phyloP scores from a whole-genome alignment of 345 rosid species.

The Zanthoxylum bungeanum region DNA sequence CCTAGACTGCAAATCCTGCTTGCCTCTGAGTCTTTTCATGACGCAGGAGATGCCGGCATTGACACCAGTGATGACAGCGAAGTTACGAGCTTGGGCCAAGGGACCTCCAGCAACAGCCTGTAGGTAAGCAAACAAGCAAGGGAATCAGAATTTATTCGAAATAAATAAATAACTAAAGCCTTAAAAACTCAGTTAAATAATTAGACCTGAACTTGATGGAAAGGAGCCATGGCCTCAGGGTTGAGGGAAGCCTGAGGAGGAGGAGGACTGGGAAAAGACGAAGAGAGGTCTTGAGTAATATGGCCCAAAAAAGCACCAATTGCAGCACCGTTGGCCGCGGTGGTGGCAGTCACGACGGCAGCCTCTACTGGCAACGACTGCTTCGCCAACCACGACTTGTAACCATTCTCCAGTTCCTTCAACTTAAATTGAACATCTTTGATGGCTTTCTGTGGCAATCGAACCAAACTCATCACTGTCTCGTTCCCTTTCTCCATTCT shows the following conservation, averaged over 20 bases:
- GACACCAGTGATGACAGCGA: slow-evolving; percentile 89
- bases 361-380: slow-evolving; percentile 80
- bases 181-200: too few species aligned
- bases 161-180: background rate
- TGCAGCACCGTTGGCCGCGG: slow-evolving; percentile 73
- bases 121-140: background rate
- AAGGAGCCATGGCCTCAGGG: slow-evolving; percentile 81
- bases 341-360: slow-evolving; percentile 70
- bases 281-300: slow-evolving; percentile 54
- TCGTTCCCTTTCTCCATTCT: slow-evolving; percentile 53
- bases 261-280: slow-evolving; percentile 38
- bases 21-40: slow-evolving; percentile 91
- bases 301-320: slow-evolving; percentile 82
- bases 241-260: slow-evolving; percentile 51
- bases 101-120: slow-evolving; percentile 94
- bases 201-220: slow-evolving; percentile 83
- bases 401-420: slow-evolving; percentile 60
- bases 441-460: slow-evolving; percentile 53
- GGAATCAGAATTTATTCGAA: background rate
- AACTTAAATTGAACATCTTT: slow-evolving; percentile 48
- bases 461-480: slow-evolving; percentile 34
- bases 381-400: slow-evolving; percentile 70
- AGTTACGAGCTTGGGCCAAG: slow-evolving; percentile 89
- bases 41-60: slow-evolving; percentile 86
- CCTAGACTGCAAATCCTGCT: slow-evolving; percentile 93